Conservation (phyloP, 225 moss, liverwort and hornwort species). For the Physcomitrellopsis africana region DNA sequence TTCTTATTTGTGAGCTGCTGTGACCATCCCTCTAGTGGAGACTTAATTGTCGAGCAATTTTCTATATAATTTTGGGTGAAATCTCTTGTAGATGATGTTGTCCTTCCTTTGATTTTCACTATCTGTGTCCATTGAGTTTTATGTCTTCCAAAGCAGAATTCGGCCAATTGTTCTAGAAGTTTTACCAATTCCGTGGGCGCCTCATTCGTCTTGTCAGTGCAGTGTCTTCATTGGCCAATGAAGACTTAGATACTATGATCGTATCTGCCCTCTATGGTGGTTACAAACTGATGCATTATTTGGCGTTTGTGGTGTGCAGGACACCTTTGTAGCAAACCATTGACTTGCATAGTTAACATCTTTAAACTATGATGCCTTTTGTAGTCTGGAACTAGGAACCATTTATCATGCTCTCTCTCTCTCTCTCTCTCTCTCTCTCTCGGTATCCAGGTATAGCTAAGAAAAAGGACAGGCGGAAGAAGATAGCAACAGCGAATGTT, state of each 20-base stretch:
- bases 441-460: not conserved
- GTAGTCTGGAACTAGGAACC: too few species aligned
- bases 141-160: not conserved
- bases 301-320: conserved; percentile 24
- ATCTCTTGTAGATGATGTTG: not conserved
- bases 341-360: not conserved
- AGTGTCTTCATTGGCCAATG: not conserved
- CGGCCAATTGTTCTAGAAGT: not conserved
- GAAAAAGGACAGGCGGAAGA: not conserved
- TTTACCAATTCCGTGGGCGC: not conserved
- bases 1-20: not conserved
- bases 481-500: not conserved
- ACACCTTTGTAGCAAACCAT: not conserved
- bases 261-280: not conserved
- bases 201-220: not conserved
- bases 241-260: not conserved
- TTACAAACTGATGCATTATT: not conserved
- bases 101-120: not conserved
- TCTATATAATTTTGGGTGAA: not conserved
- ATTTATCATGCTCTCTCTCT: too few species aligned
- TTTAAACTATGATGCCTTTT: not conserved
- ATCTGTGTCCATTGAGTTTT: not conserved
- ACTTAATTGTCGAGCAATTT: not conserved
- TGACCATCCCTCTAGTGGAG: not conserved
- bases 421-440: too few species aligned